phyloP scores from a whole-genome alignment of 352 stramenopile genomes.

The Pythium rishiriense region DNA sequence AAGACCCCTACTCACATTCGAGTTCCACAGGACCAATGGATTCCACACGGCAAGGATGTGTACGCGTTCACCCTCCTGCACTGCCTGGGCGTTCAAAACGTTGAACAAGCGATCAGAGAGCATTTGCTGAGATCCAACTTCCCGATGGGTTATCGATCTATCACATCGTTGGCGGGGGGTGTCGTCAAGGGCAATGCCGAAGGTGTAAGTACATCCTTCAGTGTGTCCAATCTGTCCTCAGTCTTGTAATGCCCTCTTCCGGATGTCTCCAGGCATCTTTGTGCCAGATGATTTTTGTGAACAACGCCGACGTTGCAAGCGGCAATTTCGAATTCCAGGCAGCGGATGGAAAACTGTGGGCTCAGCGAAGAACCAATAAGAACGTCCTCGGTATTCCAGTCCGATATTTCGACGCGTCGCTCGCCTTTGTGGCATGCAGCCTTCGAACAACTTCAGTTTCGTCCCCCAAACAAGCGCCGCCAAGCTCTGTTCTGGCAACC shows the following conservation, averaged over 20 bases:
- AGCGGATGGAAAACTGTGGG: constrained; percentile 62
- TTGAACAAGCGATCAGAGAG: constrained; percentile 62
- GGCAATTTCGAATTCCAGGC: constrained; percentile 77
- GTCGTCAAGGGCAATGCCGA: constrained; percentile 49
- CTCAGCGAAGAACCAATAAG: constrained; percentile 70
- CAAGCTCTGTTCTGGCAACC: constrained; percentile 31
- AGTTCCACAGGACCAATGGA: constrained; percentile 49
- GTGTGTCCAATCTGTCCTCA: constrained; percentile 9
- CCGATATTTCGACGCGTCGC: constrained; percentile 79
- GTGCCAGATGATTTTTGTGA: constrained; percentile 86
- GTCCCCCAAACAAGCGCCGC: constrained; percentile 28
- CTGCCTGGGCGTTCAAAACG: constrained; percentile 53
- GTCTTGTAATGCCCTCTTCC: too few species aligned
- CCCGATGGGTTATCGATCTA: constrained; percentile 71
- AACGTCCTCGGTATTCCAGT: constrained; percentile 77
- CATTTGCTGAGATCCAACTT: constrained; percentile 75
- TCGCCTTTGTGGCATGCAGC: constrained; percentile 83
- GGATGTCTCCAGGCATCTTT: constrained; percentile 52
- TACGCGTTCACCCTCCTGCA: constrained; percentile 83
- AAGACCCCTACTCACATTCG: neutral
- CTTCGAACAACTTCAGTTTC: constrained; percentile 35
- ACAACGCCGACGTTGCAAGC: constrained; percentile 75
- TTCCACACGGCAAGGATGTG: constrained; percentile 63
- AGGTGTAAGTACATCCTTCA: constrained; percentile 40
- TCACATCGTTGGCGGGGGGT: constrained; percentile 69